Evolutionary conservation across 192 early-diverging fungal genomes (phyloP), one percentile per base, ranked within the genome.

Genomic region (Coemansia guatemalensis): DNA sequence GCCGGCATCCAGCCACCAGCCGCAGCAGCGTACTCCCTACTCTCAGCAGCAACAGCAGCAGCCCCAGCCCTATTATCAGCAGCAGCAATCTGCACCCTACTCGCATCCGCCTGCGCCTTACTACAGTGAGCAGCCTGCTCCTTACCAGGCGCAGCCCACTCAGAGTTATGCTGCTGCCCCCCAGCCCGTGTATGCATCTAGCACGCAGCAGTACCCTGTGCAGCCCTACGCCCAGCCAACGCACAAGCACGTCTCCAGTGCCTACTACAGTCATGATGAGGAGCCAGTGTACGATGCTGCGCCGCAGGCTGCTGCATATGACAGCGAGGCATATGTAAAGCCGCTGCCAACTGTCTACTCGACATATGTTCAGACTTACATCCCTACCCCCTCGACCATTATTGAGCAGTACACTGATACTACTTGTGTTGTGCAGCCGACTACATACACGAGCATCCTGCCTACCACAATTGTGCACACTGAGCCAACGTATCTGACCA

Each of bases 391-490:
- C 2, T 62, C 56, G 39, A 78, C 76, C 1, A 33, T 73, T 32
- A 66, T 64, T 50, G 56, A 65, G 33, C n/a, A 44, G 24, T 27
- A 41, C 51, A 73, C 76, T 5, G 64, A 78, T 24, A 78, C 75
- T 7, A 65, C 65, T 0, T 72, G 50, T 18, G 26, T 78, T 26
- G 30, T 60, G 11, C 27, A 69, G 30, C 62, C 66, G 24, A 63
- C 65, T 5, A 73, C 76, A 0, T 56, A 60, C 56, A 73, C 70
- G 2, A 27, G 58, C 27, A 39, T 56, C 22, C 33, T 21, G 33
- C 71, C 63, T 0, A 69, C 67, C 8, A 73, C 75, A 0, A 26
- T 73, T 24, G 56, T 61, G 26, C 35, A 52, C 55, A 72, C 66
- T 18, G 56, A 48, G 41, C 69, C 75, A 18, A 68, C 67, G 0